Evolutionary conservation across 495 filamentous ascomycete species (phyloP).

Genomic region (Talaromyces stipitatus): DNA sequence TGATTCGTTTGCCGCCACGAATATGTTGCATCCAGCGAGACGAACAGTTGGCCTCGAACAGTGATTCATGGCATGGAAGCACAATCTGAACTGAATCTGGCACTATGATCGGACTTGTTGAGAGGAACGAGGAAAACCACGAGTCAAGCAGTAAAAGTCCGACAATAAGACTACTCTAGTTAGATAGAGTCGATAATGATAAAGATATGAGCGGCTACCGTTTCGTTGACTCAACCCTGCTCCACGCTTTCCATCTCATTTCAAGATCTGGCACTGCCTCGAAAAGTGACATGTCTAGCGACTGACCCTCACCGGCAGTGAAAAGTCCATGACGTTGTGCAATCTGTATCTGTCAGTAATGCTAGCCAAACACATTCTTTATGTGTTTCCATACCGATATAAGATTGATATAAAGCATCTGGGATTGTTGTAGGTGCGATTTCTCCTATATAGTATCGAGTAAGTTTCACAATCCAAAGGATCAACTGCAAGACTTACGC

Average conservation of each 20-base stretch:
- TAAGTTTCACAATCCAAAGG: neutral
- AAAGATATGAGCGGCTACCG: conserved; percentile 19
- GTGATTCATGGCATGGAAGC: conserved; percentile 36
- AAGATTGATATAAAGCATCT: conserved; percentile 44
- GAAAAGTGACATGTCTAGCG: conserved; percentile 38
- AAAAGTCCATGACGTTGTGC: conserved; percentile 46
- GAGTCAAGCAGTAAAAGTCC: conserved; percentile 43
- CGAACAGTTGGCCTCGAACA: conserved; percentile 38
- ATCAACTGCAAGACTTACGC: conserved; percentile 21
- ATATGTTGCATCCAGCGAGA: conserved; percentile 41
- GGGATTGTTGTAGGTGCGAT: conserved; percentile 34
- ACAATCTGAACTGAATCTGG: conserved; percentile 42
- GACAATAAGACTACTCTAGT: conserved; percentile 32
- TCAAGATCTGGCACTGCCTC: conserved; percentile 39
- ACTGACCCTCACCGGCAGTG: conserved; percentile 36
- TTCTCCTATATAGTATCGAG: conserved; percentile 31
- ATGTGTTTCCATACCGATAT: conserved; percentile 32
- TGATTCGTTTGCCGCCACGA: conserved; percentile 26
- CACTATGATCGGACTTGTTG: conserved; percentile 38
- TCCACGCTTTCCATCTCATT: conserved; percentile 46
- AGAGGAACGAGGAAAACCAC: conserved; percentile 43
- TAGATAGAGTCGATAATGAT: neutral
- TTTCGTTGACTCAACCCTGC: conserved; percentile 43
- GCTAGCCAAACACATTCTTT: neutral
- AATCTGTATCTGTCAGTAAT: conserved; percentile 13